These are phyloP conservation scores for Xerocomus amazonicus DNA, from an alignment of 1,284 basidiomycete genomes.

Conservation along the genomic window DNA sequence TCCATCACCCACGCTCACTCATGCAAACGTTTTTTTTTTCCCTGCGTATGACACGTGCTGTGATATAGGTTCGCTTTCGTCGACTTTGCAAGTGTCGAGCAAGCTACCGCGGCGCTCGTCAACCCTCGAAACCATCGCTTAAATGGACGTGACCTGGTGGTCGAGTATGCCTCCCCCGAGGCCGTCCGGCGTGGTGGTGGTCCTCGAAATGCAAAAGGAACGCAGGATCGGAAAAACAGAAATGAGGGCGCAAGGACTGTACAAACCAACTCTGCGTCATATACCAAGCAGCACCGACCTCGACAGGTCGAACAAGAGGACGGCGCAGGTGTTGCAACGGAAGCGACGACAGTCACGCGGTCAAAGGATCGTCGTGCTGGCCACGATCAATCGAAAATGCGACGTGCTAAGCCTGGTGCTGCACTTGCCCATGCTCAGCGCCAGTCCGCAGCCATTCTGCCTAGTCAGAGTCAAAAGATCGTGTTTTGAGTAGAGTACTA, in stretches of 20 bases:
- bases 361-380: constrained; percentile 7
- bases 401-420: constrained; percentile 81
- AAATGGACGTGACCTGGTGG: constrained; percentile 78
- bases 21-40: constrained; percentile 20
- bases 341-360: not conserved
- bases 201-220: constrained; percentile 23
- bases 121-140: constrained; percentile 84
- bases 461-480: constrained; percentile 78
- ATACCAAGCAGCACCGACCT: constrained; percentile 4
- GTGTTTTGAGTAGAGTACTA: constrained; percentile 54
- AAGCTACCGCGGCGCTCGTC: constrained; percentile 80
- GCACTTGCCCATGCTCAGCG: constrained; percentile 87
- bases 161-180: constrained; percentile 87
- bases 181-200: constrained; percentile 66
- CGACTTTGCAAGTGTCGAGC: constrained; percentile 78
- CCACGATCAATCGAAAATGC: constrained; percentile 9
- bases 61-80: constrained; percentile 84
- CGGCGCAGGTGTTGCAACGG: not conserved
- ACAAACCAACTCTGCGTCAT: constrained; percentile 3
- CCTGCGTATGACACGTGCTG: not conserved
- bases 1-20: not conserved
- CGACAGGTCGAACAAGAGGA: constrained; percentile 4
- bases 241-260: constrained; percentile 1
- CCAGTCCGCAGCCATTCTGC: constrained; percentile 82
- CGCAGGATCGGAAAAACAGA: constrained; percentile 9